Evolutionary conservation across 305 asterid genomes (phyloP), one percentile per base, ranked within the genome.

Genomic region (Fraxinus floribunda): DNA sequence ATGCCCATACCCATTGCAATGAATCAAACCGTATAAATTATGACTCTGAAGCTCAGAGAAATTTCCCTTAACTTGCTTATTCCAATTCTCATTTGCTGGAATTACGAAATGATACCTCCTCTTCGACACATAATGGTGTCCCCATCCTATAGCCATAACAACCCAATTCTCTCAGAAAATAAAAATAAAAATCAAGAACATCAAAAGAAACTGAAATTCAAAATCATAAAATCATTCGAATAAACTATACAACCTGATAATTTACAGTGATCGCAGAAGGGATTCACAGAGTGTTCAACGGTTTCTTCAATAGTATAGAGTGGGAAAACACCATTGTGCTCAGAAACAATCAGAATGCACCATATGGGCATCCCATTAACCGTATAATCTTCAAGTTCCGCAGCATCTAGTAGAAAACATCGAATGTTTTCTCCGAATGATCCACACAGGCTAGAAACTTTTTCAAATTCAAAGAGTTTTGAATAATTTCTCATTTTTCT

Each of bases 1-100:
- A 89, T 94, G 98, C 38, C 98, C 98, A 60, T 82, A 91, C 4
- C 97, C 98, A 74, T 94, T 94, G 79, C 97, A 84, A 80, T 94
- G 97, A 85, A 94, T 88, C 88, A 94, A 75, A 46, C 95, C 97
- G 41, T 93, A 88, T 80, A 94, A 78, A 84, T 80, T 73, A 81
- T 90, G 97, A 84, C 81, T 86, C 57, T 78, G 83, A 71, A 85
- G 71, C 75, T 87, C 89, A 41, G 85, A 82, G 76, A 89, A 88
- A 79, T 86, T 82, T 26, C 44, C 84, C 78, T 85, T 83, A 82
- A 93, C 68, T 24, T 86, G 89, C 75, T 83, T 81, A 46, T 90
- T 84, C 92, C 93, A 88, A 36, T 85, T 77, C 79, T 84, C 90
- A 24, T 84, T 84, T 4, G 85, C 89, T 13, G 97, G 94, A 87